Evolutionary conservation across 192 early-diverging fungal species (phyloP).

Genomic region (Diversispora epigaea): DNA sequence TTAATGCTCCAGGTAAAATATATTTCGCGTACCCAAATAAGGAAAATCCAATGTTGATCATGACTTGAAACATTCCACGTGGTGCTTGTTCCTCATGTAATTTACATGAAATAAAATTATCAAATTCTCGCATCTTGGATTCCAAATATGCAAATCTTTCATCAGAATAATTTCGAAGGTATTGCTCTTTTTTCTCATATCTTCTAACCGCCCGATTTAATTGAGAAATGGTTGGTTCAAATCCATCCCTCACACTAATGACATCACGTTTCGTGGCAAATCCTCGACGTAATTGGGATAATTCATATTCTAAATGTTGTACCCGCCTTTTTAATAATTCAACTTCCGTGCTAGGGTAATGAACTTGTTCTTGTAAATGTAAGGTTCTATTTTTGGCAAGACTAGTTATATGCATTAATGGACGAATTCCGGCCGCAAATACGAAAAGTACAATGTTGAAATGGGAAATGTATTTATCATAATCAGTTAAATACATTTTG

Average conservation of each 20-base stretch:
- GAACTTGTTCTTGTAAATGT: slow-evolving; percentile 54
- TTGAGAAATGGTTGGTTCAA: slow-evolving; percentile 55
- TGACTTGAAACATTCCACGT: slow-evolving; percentile 36
- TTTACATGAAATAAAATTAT: slow-evolving; percentile 47
- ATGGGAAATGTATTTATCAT: slow-evolving; percentile 54
- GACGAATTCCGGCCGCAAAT: slow-evolving; percentile 54
- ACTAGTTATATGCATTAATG: slow-evolving; percentile 50
- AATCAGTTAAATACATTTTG: slow-evolving; percentile 50
- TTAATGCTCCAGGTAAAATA: slow-evolving; percentile 37
- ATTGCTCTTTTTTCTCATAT: slow-evolving; percentile 56
- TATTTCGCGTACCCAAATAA: slow-evolving; percentile 45
- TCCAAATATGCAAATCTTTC: slow-evolving; percentile 53
- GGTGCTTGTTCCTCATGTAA: slow-evolving; percentile 51
- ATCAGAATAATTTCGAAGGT: slow-evolving; percentile 53
- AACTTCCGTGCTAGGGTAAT: slow-evolving; percentile 50
- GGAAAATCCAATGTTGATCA: slow-evolving; percentile 52
- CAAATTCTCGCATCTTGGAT: slow-evolving; percentile 56
- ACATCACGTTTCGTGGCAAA: slow-evolving; percentile 59
- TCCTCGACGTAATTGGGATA: slow-evolving; percentile 47
- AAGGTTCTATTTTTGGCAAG: slow-evolving; percentile 52
- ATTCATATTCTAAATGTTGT: slow-evolving; percentile 52
- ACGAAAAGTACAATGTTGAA: slow-evolving; percentile 60
- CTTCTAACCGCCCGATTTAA: slow-evolving; percentile 53
- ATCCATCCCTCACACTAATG: slow-evolving; percentile 47
- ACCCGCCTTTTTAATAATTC: slow-evolving; percentile 47